phyloP scores from a whole-genome alignment of 768 basidiomycete species.

The Ramaria sp. region DNA sequence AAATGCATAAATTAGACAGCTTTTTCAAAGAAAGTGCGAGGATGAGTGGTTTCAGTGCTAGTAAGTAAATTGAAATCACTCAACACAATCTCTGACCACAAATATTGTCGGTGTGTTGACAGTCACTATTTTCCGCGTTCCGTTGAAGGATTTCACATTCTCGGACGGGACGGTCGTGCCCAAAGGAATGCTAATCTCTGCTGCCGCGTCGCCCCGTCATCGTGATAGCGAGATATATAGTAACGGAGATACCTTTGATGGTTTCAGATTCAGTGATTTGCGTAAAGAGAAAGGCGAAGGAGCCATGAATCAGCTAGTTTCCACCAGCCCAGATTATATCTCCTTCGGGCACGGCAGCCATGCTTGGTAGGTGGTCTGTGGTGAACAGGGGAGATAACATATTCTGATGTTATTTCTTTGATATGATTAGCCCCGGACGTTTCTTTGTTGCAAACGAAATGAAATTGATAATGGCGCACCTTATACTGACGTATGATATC shows the following conservation, averaged over 20 bases:
- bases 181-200: slow-evolving; percentile 17
- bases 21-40: slow-evolving; percentile 23
- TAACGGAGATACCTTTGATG: slow-evolving; percentile 12
- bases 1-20: slow-evolving; percentile 26
- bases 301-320: slow-evolving; percentile 14
- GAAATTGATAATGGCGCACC: slow-evolving; percentile 13
- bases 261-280: slow-evolving; percentile 11
- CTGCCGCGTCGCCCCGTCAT: slow-evolving; percentile 12
- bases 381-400: background rate
- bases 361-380: slow-evolving; percentile 8
- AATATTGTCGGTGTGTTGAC: background rate
- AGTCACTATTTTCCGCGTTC: slow-evolving; percentile 6
- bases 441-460: slow-evolving; percentile 13
- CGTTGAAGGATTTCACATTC: slow-evolving; percentile 13
- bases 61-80: too few relatives aligned
- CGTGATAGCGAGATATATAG: slow-evolving; percentile 11
- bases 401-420: background rate
- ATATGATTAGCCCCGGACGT: slow-evolving; percentile 11
- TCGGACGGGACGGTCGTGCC: slow-evolving; percentile 13
- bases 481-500: slow-evolving; percentile 22
- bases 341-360: slow-evolving; percentile 8
- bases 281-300: background rate
- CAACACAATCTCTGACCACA: too few relatives aligned
- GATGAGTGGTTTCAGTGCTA: slow-evolving; percentile 13
- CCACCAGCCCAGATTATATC: slow-evolving; percentile 6